Base-by-base conservation (phyloP, 139 green algal genomes). In the Microglena sp. region DNA sequence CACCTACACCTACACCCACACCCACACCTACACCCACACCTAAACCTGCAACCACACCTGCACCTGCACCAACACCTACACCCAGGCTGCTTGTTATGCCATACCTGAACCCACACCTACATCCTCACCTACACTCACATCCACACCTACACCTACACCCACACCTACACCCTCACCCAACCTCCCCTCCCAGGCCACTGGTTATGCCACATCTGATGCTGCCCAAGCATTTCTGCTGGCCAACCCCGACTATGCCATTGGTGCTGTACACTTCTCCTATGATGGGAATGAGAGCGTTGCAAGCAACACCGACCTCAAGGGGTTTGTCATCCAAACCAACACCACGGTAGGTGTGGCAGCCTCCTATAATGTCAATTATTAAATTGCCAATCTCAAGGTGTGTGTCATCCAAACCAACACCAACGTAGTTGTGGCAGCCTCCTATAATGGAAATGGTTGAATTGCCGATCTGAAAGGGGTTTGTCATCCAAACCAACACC, bases 321-420 rank as follows among this genome's bases (percentile, higher is more conserved):
- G 79, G 24, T 97, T 89, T 56, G 71, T 85, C 2, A 30, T 96
- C n/a, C 90, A 96, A 63, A 78, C 68, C 35, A 97, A 97, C 77
- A 82, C 73, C 26, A 93, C 91, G 22, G 82, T 87, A 30, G 63
- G 72, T 43, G 33, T 24, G 11, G 24, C 18, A 54, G 53, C 53
- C 18, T 60, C n/a, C 6, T 18, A 31, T 27, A 4, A 64, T 28
- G 29, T 44, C 44, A 57, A 67, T 24, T 45, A 59, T 15, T 67
- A 26, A 4, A 56, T 59, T 6, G 50, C 50, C 6, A 32, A 6
- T 59, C 6, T 59, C 21, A 31, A 8, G 11, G 27, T 62, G 40
- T 50, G 40, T 50, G 40, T 50, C 11, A 18, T 24, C 40, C 15
- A 50, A 50, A 11, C 11, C 40, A 18, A 50, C 40, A 18, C 15